phyloP scores from a whole-genome alignment of 306 rosid genomes.

The Prunus mume region DNA sequence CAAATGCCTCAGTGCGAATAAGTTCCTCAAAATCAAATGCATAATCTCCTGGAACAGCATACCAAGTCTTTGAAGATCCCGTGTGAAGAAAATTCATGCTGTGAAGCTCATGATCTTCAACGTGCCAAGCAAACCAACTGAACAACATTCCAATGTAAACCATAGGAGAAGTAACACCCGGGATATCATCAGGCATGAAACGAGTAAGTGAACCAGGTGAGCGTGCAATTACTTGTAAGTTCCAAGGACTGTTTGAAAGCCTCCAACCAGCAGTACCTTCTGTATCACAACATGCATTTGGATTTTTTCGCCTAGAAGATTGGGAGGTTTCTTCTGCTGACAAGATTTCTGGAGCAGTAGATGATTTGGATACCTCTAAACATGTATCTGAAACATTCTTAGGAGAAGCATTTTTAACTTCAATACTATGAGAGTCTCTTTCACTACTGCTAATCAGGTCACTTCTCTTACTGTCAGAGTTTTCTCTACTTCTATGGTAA shows the following conservation, averaged over 20 bases:
- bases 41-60: slow-evolving; percentile 89
- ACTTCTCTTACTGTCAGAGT: slow-evolving; percentile 40
- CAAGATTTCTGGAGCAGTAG: slow-evolving; percentile 24
- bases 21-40: slow-evolving; percentile 90
- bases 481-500: slow-evolving; percentile 58
- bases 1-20: slow-evolving; percentile 69
- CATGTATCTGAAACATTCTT: slow-evolving; percentile 26
- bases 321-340: slow-evolving; percentile 47
- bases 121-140: slow-evolving; percentile 99
- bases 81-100: slow-evolving; percentile 96
- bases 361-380: slow-evolving; percentile 40
- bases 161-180: slow-evolving; percentile 99
- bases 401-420: slow-evolving; percentile 30
- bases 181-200: slow-evolving; percentile 98
- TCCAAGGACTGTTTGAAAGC: slow-evolving; percentile 98
- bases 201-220: slow-evolving; percentile 96
- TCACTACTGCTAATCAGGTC: slow-evolving; percentile 22
- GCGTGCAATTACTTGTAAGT: slow-evolving; percentile 95
- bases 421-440: slow-evolving; percentile 25
- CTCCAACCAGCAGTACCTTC: slow-evolving; percentile 99
- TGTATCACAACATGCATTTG: slow-evolving; percentile 47
- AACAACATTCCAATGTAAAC: slow-evolving; percentile 95
- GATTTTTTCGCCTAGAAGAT: slow-evolving; percentile 47
- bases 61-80: slow-evolving; percentile 98
- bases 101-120: slow-evolving; percentile 99